Percentiles rank a stretch among this genome's conserved stretches.
These are phyloP conservation scores for Citeromyces nyonsensis DNA, from an alignment of 805 yeast species.

Conservation along the genomic window DNA sequence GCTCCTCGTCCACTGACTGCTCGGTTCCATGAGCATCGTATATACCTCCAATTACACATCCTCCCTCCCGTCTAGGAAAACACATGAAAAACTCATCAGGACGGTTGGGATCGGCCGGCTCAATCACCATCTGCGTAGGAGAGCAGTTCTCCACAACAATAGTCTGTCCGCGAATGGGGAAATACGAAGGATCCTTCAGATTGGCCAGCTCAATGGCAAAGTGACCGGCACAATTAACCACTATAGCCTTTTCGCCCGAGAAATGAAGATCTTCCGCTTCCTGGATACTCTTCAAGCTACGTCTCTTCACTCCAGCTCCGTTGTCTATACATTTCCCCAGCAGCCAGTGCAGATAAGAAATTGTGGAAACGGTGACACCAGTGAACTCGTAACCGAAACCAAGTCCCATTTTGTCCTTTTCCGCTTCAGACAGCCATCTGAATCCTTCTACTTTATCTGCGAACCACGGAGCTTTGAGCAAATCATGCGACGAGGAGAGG, in stretches of 20 bases:
- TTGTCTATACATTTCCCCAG: constrained; percentile 23
- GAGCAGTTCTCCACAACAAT: constrained; percentile 30
- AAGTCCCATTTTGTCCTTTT: constrained; percentile 16
- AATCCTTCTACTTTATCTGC: constrained; percentile 23
- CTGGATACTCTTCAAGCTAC: constrained; percentile 21
- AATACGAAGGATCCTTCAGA: constrained; percentile 24
- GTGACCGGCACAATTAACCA: constrained; percentile 46
- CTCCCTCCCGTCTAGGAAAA: constrained; percentile 68
- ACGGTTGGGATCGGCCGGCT: constrained; percentile 10
- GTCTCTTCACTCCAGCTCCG: constrained; percentile 33
- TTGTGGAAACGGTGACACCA: constrained; percentile 44
- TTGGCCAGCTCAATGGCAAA: constrained; percentile 27
- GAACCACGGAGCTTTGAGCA: constrained; percentile 30
- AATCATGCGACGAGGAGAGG: constrained; percentile 4
- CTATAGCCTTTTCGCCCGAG: constrained; percentile 22
- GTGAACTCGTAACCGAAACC: constrained; percentile 29
- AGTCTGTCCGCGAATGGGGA: constrained; percentile 48
- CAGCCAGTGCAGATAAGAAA: constrained; percentile 38
- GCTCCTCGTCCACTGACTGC: constrained; percentile 19
- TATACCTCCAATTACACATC: constrained; percentile 48
- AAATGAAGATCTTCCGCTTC: constrained; percentile 31
- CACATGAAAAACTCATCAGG: constrained; percentile 36
- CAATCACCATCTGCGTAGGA: constrained; percentile 17
- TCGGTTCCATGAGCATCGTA: constrained; percentile 8
- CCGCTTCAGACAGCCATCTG: constrained; percentile 14